Evolutionary conservation across 2,329 filamentous ascomycete species (phyloP), one percentile per base, ranked within the genome.

Genomic region (Esteya vermicola): DNA sequence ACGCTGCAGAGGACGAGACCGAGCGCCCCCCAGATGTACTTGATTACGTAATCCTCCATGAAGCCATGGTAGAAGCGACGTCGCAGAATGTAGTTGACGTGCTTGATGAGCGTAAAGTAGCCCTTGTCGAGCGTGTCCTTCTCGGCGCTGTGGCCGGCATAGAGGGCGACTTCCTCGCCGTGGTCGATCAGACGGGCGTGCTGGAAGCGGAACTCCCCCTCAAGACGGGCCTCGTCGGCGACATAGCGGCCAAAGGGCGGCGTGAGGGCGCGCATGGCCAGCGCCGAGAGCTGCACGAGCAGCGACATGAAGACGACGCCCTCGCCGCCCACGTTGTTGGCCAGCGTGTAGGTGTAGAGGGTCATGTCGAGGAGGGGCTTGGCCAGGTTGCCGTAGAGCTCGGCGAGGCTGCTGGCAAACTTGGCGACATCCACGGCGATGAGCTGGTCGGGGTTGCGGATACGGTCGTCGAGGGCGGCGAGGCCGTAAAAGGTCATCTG

Each of bases 1-100:
- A 94, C 78, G 58, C 85, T 93, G 66, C 91, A 98, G 9, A 98
- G 76, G 47, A 94, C 60, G 47, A 98, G 70, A 2, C 91, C 91
- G 33, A 98, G 60, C 3, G 91, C 89, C 31, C 91, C 91, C 91
- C 91, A 98, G 61, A 96, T 91, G 57, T 98, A 98, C 60, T 98
- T 98, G 61, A 98, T 94, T 43, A 96, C 85, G 59, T 95, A 98
- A 58, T 98, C 91, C 57, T 98, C 91, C 89, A 96, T 95, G 53
- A 98, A 81, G n/a, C 88, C 89, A 57, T 98, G 89, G 58, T 96
- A 96, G 57, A 98, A 83, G 36, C 91, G 76, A 46, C 85, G 72
- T 30, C 88, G 74, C 45, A 98, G 63, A 48, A 96, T 95, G 54
- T 93, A 80, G 59, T 98, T 98, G 55, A 98, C 89, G 61, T 98